Evolutionary conservation across 2,329 filamentous ascomycete species (phyloP).

Genomic region (Basipetospora chlamydospora): DNA sequence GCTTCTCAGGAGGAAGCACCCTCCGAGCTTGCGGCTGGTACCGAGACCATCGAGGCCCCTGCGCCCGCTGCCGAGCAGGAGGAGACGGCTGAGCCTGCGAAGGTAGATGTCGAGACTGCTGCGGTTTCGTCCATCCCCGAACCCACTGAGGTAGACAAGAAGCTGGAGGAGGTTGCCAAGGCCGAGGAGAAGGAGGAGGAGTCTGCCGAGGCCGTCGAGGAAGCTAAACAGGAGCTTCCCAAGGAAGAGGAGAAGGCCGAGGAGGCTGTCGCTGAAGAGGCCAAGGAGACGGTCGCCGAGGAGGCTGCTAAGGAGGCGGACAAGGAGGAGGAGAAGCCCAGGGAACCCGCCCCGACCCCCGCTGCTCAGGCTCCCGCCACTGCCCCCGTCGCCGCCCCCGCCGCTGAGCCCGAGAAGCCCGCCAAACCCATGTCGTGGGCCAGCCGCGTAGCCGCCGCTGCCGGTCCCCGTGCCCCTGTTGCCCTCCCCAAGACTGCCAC

Average conservation of each 20-base stretch:
- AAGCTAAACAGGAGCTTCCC: conserved; percentile 21
- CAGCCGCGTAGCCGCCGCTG: conserved; percentile 47
- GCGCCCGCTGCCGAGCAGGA: conserved; percentile 15
- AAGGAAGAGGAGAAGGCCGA: conserved; percentile 23
- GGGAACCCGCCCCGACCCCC: conserved; percentile 43
- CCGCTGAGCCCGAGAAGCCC: conserved; percentile 30
- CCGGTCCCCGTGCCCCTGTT: conserved; percentile 34
- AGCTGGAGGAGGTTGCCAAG: conserved; percentile 50
- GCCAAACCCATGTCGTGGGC: conserved; percentile 63
- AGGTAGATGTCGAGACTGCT: not conserved
- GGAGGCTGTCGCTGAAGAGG: conserved; percentile 35
- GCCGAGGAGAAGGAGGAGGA: conserved; percentile 19
- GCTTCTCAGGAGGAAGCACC: conserved; percentile 20
- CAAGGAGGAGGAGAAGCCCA: conserved; percentile 51
- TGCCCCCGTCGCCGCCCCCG: conserved; percentile 31
- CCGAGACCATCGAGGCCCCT: conserved; percentile 20
- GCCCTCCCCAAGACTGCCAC: conserved; percentile 35
- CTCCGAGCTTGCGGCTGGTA: conserved; percentile 15
- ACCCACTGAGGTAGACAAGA: conserved; percentile 50
- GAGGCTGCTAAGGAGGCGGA: conserved; percentile 40
- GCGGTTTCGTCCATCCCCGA: conserved; percentile 19
- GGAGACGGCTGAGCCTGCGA: too few species aligned
- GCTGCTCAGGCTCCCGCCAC: conserved; percentile 32
- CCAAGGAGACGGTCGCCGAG: too few species aligned
- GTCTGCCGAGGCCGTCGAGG: conserved; percentile 18